Evolutionary conservation across 768 basidiomycete genomes (phyloP).

Genomic region (Lentinula detonsa): DNA sequence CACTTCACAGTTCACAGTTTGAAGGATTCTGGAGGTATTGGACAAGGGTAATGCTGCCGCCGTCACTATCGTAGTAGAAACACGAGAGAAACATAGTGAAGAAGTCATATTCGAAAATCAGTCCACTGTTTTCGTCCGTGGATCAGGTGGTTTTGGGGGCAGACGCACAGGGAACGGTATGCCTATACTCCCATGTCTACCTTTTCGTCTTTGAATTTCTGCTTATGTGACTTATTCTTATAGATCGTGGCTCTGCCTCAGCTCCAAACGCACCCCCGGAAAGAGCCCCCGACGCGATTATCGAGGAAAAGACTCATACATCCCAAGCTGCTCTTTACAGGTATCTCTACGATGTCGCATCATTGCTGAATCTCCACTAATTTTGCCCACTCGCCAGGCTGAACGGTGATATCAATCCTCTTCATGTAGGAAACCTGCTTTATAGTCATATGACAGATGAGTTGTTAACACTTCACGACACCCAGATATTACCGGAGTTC

Average conservation of each 20-base stretch:
- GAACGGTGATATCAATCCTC: slow-evolving; percentile 88
- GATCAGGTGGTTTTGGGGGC: slow-evolving; percentile 94
- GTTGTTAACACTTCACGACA: background rate
- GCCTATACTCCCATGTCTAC: background rate
- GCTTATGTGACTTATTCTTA: background rate
- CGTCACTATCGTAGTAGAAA: slow-evolving; percentile 73
- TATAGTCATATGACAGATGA: background rate
- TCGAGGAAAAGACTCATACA: slow-evolving; percentile 81
- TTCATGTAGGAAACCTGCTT: slow-evolving; percentile 49
- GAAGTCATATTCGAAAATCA: slow-evolving; percentile 88
- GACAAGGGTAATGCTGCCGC: slow-evolving; percentile 95
- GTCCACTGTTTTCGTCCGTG: slow-evolving; percentile 86
- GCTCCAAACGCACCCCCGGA: slow-evolving; percentile 77
- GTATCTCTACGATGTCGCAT: slow-evolving; percentile 30
- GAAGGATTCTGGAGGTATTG: slow-evolving; percentile 69
- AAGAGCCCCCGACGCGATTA: slow-evolving; percentile 75
- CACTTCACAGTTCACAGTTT: background rate
- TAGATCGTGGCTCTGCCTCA: slow-evolving; percentile 87
- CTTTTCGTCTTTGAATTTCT: background rate
- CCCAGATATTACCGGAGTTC: slow-evolving; percentile 85
- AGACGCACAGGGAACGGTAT: slow-evolving; percentile 76
- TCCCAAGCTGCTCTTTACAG: slow-evolving; percentile 91
- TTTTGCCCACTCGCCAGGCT: slow-evolving; percentile 36
- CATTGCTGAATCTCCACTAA: background rate
- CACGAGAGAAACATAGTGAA: slow-evolving; percentile 74